Conservation (phyloP, 169 alveolate genomes). For the Eimeria praecox region DNA sequence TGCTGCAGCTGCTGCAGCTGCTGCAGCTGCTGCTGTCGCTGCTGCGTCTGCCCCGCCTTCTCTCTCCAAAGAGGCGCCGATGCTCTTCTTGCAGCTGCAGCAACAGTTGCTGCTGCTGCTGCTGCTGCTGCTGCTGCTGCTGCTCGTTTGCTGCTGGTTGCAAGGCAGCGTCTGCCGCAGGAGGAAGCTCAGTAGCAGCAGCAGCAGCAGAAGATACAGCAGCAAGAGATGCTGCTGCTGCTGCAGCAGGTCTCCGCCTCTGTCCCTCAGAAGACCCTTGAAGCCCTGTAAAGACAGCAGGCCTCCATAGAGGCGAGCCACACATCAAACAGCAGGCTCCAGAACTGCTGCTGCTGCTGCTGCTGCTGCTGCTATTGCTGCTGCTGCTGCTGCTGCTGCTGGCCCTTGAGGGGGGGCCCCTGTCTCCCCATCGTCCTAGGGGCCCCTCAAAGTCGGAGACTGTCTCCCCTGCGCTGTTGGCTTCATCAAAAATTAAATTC, state of each 20-base stretch:
- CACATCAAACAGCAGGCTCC: conserved; percentile 24
- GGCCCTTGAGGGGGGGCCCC: background rate
- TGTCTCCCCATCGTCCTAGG: conserved; percentile 1
- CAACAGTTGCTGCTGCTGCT: background rate
- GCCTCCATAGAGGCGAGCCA: conserved; percentile 27
- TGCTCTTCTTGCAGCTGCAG: conserved; percentile 10
- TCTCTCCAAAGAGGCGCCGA: background rate
- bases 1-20: conserved; percentile 52
- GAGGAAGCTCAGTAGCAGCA: background rate
- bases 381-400: conserved; percentile 21
- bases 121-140: conserved; percentile 26
- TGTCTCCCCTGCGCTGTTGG: conserved; percentile 34
- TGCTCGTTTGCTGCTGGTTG: conserved; percentile 19
- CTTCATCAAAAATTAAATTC: background rate
- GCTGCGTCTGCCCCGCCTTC: background rate
- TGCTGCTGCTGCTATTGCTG: background rate
- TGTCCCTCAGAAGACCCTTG: background rate
- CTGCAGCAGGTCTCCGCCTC: conserved; percentile 19
- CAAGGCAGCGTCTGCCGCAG: background rate
- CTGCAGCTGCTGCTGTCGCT: conserved; percentile 73
- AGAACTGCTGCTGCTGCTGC: conserved; percentile 32
- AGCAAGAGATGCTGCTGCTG: conserved; percentile 12
- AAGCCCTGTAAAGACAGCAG: background rate
- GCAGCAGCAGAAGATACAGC: background rate
- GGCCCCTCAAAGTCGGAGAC: conserved; percentile 34